phyloP scores from a whole-genome alignment of 2,329 filamentous ascomycete species.

The Aspergillus arachidicola region DNA sequence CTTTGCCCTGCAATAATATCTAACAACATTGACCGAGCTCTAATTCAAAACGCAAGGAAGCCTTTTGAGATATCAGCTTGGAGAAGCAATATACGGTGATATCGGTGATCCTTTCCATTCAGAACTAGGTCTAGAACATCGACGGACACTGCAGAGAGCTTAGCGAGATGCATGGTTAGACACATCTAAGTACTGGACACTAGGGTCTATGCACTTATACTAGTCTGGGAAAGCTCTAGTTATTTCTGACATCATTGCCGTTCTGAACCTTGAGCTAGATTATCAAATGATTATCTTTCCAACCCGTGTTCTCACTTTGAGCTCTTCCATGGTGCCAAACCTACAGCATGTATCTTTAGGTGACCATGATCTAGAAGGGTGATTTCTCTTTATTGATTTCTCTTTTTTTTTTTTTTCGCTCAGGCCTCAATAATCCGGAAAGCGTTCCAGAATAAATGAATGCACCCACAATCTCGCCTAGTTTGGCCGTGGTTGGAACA shows the following conservation, averaged over 20 bases:
- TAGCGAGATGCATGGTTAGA: no score
- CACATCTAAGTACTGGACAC: no score
- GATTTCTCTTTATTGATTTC: not conserved
- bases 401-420: not conserved
- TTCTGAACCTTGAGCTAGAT: no score
- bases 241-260: no score
- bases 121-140: no score
- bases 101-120: no score
- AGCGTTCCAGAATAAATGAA: accelerated
- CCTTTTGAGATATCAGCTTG: not conserved
- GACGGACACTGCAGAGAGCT: no score
- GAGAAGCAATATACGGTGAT: not conserved
- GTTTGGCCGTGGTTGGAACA: not conserved
- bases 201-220: no score
- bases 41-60: not conserved
- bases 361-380: not conserved
- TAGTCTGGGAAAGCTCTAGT: no score
- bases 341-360: not conserved
- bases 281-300: not conserved
- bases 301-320: not conserved
- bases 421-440: not conserved
- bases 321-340: not conserved
- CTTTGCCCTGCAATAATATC: not conserved
- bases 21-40: not conserved
- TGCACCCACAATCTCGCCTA: not conserved